Conservation (phyloP, 495 filamentous ascomycete species). For the Talaromyces nanjingensis region DNA sequence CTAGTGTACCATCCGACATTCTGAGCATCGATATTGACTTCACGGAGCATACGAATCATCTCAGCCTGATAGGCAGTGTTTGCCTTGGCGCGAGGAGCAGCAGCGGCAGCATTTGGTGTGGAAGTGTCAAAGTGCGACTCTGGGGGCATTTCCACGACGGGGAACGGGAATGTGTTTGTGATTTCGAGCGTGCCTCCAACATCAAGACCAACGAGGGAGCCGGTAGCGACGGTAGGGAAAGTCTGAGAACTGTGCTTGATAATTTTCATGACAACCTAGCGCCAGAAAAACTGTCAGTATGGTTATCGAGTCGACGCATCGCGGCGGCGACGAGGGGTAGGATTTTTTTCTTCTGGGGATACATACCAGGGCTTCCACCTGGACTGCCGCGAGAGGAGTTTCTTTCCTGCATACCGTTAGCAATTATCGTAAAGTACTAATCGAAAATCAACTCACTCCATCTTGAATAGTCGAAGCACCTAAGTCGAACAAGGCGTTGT, state of each 20-base stretch:
- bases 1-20: constrained; percentile 98
- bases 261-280: constrained; percentile 90
- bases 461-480: constrained; percentile 24
- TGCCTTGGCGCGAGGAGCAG: constrained; percentile 84
- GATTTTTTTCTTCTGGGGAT: constrained; percentile 17
- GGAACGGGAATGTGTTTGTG: constrained; percentile 94
- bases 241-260: constrained; percentile 82
- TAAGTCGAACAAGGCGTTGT: constrained; percentile 1
- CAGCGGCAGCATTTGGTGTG: constrained; percentile 69
- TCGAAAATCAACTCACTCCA: constrained; percentile 30
- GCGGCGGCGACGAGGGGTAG: constrained; percentile 23
- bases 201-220: constrained; percentile 90
- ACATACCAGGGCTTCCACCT: constrained; percentile 75
- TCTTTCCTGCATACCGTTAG: constrained; percentile 39
- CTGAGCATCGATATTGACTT: constrained; percentile 98
- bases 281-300: constrained; percentile 13
- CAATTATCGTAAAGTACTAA: background rate
- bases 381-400: constrained; percentile 65
- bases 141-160: constrained; percentile 66
- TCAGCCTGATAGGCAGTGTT: constrained; percentile 87
- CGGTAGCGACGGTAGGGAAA: constrained; percentile 86
- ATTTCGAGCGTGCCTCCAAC: constrained; percentile 73
- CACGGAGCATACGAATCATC: constrained; percentile 92
- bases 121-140: constrained; percentile 77
- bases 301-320: constrained; percentile 3